A percentile compares a stretch with the other conserved stretches of the same genome.
Evolutionary conservation across 2,329 filamentous ascomycete genomes (phyloP).

Genomic region (Scytalidium lignicola): DNA sequence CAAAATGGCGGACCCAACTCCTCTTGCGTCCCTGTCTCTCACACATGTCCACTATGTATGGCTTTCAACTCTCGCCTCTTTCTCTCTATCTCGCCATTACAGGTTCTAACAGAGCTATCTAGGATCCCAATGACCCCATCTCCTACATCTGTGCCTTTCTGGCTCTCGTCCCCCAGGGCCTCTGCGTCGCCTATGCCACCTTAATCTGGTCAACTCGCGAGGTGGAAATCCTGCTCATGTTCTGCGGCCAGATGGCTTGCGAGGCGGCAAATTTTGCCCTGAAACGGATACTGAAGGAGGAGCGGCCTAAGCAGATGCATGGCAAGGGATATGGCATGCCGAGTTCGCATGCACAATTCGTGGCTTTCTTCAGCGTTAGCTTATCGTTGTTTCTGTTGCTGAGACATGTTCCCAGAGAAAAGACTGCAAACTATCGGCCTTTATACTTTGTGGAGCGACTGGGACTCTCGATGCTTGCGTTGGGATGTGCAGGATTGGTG

Average conservation of each 20-base stretch:
- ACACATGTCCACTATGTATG: slow-evolving; percentile 95
- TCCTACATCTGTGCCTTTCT: slow-evolving; percentile 92
- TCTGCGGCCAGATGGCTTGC: slow-evolving; percentile 84
- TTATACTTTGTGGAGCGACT: slow-evolving; percentile 57
- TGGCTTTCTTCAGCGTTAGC: slow-evolving; percentile 83
- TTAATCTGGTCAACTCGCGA: slow-evolving; percentile 90
- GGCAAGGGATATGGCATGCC: slow-evolving; percentile 98
- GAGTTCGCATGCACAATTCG: slow-evolving; percentile 90
- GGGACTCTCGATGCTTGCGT: slow-evolving; percentile 48
- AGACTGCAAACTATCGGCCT: slow-evolving; percentile 39
- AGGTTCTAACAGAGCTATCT: slow-evolving; percentile 10
- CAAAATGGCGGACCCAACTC: slow-evolving; percentile 36
- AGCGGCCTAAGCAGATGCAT: slow-evolving; percentile 75
- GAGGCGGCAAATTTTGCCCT: slow-evolving; percentile 86
- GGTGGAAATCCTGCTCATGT: slow-evolving; percentile 83
- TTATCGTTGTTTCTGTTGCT: slow-evolving; percentile 79
- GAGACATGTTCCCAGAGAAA: slow-evolving; percentile 60
- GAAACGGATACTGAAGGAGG: slow-evolving; percentile 89
- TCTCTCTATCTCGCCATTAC: background rate
- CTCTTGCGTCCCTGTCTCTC: slow-evolving; percentile 83
- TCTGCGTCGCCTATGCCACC: slow-evolving; percentile 85
- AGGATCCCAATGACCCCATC: slow-evolving; percentile 81
- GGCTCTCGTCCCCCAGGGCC: slow-evolving; percentile 84
- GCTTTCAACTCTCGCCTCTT: slow-evolving; percentile 10
- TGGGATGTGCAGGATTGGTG: slow-evolving; percentile 60